These are phyloP conservation scores for Cryphonectria japonica DNA, from an alignment of 2,329 filamentous ascomycete species.

Conservation along the genomic window DNA sequence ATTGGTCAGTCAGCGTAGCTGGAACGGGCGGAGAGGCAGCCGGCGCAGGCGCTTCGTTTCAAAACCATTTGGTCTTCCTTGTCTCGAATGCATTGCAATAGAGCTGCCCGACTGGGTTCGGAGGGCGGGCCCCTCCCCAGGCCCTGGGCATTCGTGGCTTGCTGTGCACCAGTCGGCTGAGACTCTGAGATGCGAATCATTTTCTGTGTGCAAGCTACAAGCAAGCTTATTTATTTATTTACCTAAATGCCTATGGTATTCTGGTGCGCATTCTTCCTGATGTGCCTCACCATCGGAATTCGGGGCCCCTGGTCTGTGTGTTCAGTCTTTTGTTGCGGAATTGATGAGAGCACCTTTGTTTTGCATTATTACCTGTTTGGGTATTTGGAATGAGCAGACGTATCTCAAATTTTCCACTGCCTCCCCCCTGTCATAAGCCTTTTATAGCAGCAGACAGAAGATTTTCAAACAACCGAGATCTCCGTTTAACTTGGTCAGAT, in stretches of 20 bases:
- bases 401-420: neutral
- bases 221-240: neutral
- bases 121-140: neutral
- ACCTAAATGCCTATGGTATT: neutral
- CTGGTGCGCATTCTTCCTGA: neutral
- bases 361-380: neutral
- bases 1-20: neutral
- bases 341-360: neutral
- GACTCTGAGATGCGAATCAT: neutral
- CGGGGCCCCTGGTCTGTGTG: neutral
- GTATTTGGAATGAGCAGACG: neutral
- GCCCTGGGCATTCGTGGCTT: constrained; percentile 12
- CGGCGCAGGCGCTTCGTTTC: constrained; percentile 11
- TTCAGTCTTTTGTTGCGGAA: neutral
- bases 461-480: neutral
- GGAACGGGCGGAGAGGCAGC: neutral
- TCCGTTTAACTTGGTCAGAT: constrained; percentile 8
- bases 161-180: constrained; percentile 16
- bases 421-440: neutral
- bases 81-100: neutral
- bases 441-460: neutral
- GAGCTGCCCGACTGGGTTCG: constrained; percentile 8
- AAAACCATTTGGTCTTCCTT: constrained; percentile 5
- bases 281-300: neutral
- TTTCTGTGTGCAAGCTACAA: constrained; percentile 2